Evolutionary conservation across 1,139 yeast genomes (phyloP), one percentile per base, ranked within the genome.

Genomic region (Citeromyces siamensis): DNA sequence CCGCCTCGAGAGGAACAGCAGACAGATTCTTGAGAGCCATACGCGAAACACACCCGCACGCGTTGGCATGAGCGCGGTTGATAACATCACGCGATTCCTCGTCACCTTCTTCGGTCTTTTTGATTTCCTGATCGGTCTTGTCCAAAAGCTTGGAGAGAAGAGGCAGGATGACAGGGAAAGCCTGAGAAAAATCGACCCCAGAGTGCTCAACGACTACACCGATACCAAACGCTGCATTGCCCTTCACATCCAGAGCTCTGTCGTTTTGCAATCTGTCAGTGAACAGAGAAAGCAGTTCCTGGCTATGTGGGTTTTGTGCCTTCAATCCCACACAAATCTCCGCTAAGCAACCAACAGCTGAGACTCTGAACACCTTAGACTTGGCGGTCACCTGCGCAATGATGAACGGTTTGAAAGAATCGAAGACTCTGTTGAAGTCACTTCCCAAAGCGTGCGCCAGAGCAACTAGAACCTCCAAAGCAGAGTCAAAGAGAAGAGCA

Each of bases 21-120:
- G 63, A 63, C 50, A 75, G 75, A 55, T 82, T 72, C 55, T 80
- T 79, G 56, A 83, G 64, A 16, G 84, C 71, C 84, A 90, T 71
- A 62, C 98, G 78, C 23, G 95, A 86, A 42, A 88, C 94, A 70
- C 98, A 90, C 35, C 99, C 99, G 58, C 94, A 82, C 6, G 95
- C 95, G 58, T 90, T 90, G 43, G 97, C 95, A 48, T 76, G 74
- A 10, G 94, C 76, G 60, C 96, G 73, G 59, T 81, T 77, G 46
- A 84, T 73, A 43, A 76, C 82, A 46, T 86, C 95, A 55, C 71
- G 72, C 35, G 84, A 71, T 56, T 83, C 94, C 46, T 79, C 93
- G 48, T 80, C 93, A 44, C 73, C 82, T 40, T 66, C 73, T 41
- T 67, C 70, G 38, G 59, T 55, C 48, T 67, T 64, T 38, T 66